Conservation (phyloP, 2,329 filamentous ascomycete species). For the Phaeosphaeria sp. region DNA sequence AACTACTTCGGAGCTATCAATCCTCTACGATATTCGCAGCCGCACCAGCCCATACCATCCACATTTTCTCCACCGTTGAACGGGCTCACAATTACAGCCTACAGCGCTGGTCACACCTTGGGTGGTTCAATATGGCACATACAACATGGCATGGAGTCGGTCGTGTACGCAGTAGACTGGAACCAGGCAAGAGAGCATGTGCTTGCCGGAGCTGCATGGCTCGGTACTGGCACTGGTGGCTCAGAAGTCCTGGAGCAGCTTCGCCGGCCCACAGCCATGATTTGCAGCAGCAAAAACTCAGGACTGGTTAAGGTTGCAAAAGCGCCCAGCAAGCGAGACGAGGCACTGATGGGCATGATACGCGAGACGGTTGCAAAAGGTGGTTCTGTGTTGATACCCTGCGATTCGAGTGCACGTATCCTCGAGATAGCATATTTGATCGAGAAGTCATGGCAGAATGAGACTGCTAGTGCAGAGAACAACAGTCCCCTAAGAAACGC, state of each 20-base stretch:
- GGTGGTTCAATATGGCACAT: slow-evolving; percentile 99
- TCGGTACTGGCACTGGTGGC: slow-evolving; percentile 79
- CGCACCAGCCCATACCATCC: slow-evolving; percentile 86
- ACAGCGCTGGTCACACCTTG: slow-evolving; percentile 93
- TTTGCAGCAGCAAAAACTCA: slow-evolving; percentile 87
- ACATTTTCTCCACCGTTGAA: slow-evolving; percentile 89
- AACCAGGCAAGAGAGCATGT: slow-evolving; percentile 97
- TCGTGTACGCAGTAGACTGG: slow-evolving; percentile 98
- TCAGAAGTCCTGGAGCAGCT: slow-evolving; percentile 93
- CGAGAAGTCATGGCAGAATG: slow-evolving; percentile 80
- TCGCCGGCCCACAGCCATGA: slow-evolving; percentile 88
- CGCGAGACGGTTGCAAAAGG: slow-evolving; percentile 78
- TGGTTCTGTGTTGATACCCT: slow-evolving; percentile 90
- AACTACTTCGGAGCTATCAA: slow-evolving; percentile 91
- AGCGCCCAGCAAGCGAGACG: slow-evolving; percentile 82
- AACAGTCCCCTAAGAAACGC: slow-evolving; percentile 59
- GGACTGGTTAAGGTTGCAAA: slow-evolving; percentile 73
- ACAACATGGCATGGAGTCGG: slow-evolving; percentile 93
- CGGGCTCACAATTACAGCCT: slow-evolving; percentile 92
- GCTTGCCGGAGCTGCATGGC: slow-evolving; percentile 89
- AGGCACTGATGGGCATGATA: slow-evolving; percentile 82
- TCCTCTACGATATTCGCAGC: slow-evolving; percentile 94
- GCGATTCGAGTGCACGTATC: slow-evolving; percentile 93
- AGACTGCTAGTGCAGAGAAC: slow-evolving; percentile 28
- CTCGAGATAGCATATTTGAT: slow-evolving; percentile 90